Evolutionary conservation across 202 grass and related monocot genomes (phyloP), one percentile per base, ranked within the genome.

Genomic region (Zizania palustris): DNA sequence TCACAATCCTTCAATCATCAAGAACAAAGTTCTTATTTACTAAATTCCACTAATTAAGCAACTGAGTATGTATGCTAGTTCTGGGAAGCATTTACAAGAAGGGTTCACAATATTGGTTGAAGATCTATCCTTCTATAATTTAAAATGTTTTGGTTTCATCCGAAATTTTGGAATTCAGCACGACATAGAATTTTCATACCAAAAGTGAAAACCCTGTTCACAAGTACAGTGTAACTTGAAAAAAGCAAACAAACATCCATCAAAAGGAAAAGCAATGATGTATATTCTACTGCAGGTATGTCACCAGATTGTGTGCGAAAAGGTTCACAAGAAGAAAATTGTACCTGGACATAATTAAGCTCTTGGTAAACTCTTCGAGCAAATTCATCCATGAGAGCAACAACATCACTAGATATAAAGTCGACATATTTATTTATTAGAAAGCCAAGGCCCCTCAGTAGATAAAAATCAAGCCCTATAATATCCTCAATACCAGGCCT

Each of bases 331-430:
- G 60, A 38, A 74, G 49, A 42, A 75, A 69, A 63, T 57, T 33
- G 45, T 86, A 93, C 94, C 94, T 97, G 94, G 44, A 97, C 94
- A 80, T 97, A 97, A 83, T 97, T 97, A 53, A 97, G 94, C 82
- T 97, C 94, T 84, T 97, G 94, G 18, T 84, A 97, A 63, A 97
- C 94, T 60, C 94, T 87, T 71, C 81, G 80, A 43, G 88, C 94
- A 88, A 92, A 97, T 75, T 97, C 94, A 80, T 97, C 94, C 63
- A 93, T 90, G 44, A 97, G 84, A 48, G 94, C 91, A 76, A 93
- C 94, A 73, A 91, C 86, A 84, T 97, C 88, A 68, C 82, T 93
- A 41, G 90, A 79, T 78, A 97, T 72, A 65, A 93, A 72, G 72
- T 93, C 86, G 0, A 93, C 86, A 84, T 97, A 97, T 67, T 93